Evolutionary conservation across 2,329 filamentous ascomycete genomes (phyloP), one percentile per base, ranked within the genome.

Genomic region (Allantophomopsis lycopodina): DNA sequence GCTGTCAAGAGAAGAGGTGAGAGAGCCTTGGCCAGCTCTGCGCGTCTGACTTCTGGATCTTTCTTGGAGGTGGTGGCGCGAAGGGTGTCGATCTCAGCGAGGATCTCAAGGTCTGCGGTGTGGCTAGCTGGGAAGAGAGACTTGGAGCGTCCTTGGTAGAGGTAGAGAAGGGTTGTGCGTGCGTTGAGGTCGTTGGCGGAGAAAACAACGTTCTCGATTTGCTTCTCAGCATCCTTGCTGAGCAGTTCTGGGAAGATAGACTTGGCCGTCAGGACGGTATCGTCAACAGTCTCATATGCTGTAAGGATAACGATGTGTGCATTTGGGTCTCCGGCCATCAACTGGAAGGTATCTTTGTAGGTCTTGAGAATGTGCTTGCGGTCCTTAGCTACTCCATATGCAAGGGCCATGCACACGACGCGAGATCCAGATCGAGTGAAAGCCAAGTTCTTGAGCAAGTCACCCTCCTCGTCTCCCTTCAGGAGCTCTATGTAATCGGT

Each of bases 371-470:
- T 77, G 43, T 83, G 71, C 61, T 94, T 94, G 51, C 91, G 79
- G 60, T 96, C 89, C 64, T 98, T 98, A 47, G 91, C 87, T 39
- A 69, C 79, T 42, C 87, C 86, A 53, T 94, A 72, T 8, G 91
- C 88, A 32, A 98, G 65, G 32, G 85, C 73, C 34, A 94, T 68
- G 54, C 79, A 89, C 41, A 87, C 80, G 11, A 98, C 69, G 30
- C 83, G 74, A 35, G 87, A 78, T 5, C 91, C 91, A 7, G 85
- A 86, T 57, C 81, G 83, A 34, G 91, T 98, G 61, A 98, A 98
- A 6, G 88, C 88, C 65, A 98, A 73, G 59, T 96, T 96, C 68
- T 94, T 94, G 47, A 91, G 70, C 45, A 95, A 62, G 57, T 96
- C 88, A 36, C 86, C 87, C 42, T 83, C 80, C 55, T 94, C 85